Conservation (phyloP, 495 filamentous ascomycete species). For the Daldinia vernicosa region DNA sequence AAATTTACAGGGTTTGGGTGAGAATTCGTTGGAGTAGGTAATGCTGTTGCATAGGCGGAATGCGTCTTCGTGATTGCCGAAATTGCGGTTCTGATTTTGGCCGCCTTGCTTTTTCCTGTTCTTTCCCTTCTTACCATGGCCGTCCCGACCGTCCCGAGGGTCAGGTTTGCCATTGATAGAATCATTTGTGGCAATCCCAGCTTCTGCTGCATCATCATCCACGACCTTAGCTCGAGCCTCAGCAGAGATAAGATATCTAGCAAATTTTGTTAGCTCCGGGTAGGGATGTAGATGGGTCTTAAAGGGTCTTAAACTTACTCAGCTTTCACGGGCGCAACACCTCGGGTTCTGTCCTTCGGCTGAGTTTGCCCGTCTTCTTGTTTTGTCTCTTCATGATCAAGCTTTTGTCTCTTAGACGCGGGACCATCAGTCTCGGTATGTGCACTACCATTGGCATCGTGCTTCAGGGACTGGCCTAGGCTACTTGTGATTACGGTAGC, state of each 20-base stretch:
- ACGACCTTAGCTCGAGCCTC: slow-evolving; percentile 44
- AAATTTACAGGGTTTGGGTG: slow-evolving; percentile 73
- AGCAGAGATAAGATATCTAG: slow-evolving; percentile 66
- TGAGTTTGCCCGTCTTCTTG: slow-evolving; percentile 43
- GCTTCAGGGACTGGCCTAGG: slow-evolving; percentile 24
- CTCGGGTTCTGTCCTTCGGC: slow-evolving; percentile 61
- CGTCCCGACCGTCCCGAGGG: slow-evolving; percentile 40
- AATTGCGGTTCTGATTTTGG: slow-evolving; percentile 88
- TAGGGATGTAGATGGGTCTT: not conserved
- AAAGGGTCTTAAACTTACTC: slow-evolving; percentile 67
- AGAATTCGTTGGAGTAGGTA: slow-evolving; percentile 74
- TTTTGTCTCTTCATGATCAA: slow-evolving; percentile 41
- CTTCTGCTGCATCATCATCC: slow-evolving; percentile 80
- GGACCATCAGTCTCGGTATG: slow-evolving; percentile 35
- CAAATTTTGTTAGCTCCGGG: slow-evolving; percentile 33
- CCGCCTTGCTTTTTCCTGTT: slow-evolving; percentile 74
- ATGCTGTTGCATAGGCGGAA: slow-evolving; percentile 79
- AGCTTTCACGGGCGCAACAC: slow-evolving; percentile 82
- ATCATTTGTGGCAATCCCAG: slow-evolving; percentile 54
- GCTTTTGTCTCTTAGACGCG: slow-evolving; percentile 45
- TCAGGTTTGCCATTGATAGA: slow-evolving; percentile 49
- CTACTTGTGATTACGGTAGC: not conserved
- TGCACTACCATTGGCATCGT: slow-evolving; percentile 15
- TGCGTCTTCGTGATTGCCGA: slow-evolving; percentile 80
- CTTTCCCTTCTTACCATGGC: slow-evolving; percentile 59